phyloP scores from a whole-genome alignment of 352 stramenopile genomes.

The Salisapilia sapeloensis region DNA sequence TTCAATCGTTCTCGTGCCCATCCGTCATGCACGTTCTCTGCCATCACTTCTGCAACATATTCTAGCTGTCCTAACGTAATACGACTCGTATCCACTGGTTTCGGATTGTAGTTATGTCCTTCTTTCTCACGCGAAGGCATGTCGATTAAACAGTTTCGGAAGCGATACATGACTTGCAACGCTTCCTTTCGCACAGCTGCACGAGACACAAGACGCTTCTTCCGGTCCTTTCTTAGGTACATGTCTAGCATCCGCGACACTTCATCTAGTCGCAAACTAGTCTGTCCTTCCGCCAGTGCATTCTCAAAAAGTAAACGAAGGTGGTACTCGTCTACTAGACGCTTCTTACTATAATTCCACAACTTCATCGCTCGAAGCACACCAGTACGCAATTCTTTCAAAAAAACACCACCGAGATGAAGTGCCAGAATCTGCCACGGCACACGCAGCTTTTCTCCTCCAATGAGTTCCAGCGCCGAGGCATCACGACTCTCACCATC shows the following conservation, averaged over 20 bases:
- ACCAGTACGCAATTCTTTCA: constrained; percentile 59
- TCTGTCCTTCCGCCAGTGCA: constrained; percentile 45
- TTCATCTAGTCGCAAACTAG: constrained; percentile 69
- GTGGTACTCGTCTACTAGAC: constrained; percentile 75
- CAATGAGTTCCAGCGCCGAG: constrained; percentile 63
- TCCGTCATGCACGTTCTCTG: constrained; percentile 78
- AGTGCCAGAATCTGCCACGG: constrained; percentile 50
- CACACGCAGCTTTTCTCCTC: constrained; percentile 71
- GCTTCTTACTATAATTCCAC: constrained; percentile 60
- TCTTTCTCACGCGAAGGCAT: constrained; percentile 82
- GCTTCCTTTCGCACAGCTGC: constrained; percentile 55
- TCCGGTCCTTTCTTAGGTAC: constrained; percentile 64
- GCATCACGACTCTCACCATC: constrained; percentile 9
- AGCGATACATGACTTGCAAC: constrained; percentile 78
- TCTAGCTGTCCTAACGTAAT: constrained; percentile 60
- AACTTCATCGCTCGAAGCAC: constrained; percentile 66
- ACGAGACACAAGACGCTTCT: constrained; percentile 46
- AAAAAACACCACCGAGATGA: constrained; percentile 46
- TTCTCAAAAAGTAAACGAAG: constrained; percentile 63
- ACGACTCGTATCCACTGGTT: constrained; percentile 60
- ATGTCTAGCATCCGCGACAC: constrained; percentile 74
- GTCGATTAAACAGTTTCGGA: constrained; percentile 76
- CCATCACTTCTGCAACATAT: constrained; percentile 55
- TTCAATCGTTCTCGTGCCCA: constrained; percentile 73
- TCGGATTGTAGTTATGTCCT: constrained; percentile 74